Base-by-base conservation (phyloP, 192 early-diverging fungal genomes). In the Dispira simplex region DNA sequence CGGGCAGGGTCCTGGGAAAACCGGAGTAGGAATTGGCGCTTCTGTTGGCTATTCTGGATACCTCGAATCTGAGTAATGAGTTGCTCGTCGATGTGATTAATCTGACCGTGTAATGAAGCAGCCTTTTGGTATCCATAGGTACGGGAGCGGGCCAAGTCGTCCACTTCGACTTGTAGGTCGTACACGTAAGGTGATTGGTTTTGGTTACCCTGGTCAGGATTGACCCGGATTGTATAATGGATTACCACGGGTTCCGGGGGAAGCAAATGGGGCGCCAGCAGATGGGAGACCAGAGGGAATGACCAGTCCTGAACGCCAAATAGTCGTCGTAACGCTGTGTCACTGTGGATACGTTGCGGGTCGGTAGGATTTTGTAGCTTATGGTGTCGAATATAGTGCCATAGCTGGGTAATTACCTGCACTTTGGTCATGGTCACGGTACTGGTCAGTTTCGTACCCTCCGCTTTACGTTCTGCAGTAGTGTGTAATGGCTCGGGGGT, bases 351-450 rank as follows among this genome's bases (percentile, higher is more conserved):
- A 26, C 85, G 72, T 55, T 89, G 72, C 66, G 91, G 90, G 71
- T 98, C 92, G 46, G 94, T 89, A 14, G 77, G 65, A 68, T 95
- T 93, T 76, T 95, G 93, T 57, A 98, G 73, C 49, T 88, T 86
- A 72, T 98, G 82, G 58, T 81, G 70, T 85, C 90, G 95, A 66
- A 98, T 86, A 68, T 98, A 98, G 70, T 98, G 90, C 93, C 93
- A 96, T 52, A 98, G 69, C 48, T 84, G 85, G 80, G 86, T 84
- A 60, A 95, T 86, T 49, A 93, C 84, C 45, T 81, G 80, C 9
- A 80, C 68, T 39, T 80, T 71, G 2, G 88, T 88, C 69, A 89
- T 87, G 44, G 83, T 68, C 26, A 39, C 23, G 8, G 63, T 66
- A 12, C 66, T 14, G 11, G 27, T 43, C n/a, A n/a, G 23, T 26